Conservation (phyloP, 2,329 filamentous ascomycete genomes). For the Phyllosticta citrichinensis region DNA sequence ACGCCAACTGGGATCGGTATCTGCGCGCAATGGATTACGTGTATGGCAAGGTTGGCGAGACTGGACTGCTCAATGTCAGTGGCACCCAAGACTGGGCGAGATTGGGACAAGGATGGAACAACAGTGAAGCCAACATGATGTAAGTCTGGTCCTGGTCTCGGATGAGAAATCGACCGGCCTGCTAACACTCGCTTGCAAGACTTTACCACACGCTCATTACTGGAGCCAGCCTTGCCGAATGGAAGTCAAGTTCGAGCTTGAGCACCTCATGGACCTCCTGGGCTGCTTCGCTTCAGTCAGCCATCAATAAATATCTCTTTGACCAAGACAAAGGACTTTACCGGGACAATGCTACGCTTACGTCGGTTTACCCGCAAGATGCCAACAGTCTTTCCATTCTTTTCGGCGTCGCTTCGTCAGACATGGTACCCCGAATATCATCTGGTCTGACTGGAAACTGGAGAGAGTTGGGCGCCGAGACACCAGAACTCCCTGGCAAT, state of each 20-base stretch:
- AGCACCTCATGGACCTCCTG: constrained; percentile 14
- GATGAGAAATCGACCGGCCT: neutral
- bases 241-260: constrained; percentile 17
- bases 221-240: constrained; percentile 19
- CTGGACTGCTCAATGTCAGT: constrained; percentile 38
- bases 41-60: constrained; percentile 31
- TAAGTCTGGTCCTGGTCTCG: neutral
- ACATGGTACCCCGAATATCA: constrained; percentile 33
- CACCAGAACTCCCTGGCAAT: constrained; percentile 48
- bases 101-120: constrained; percentile 37
- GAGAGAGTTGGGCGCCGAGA: constrained; percentile 45
- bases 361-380: constrained; percentile 40
- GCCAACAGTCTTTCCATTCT: constrained; percentile 31
- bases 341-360: constrained; percentile 30
- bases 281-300: constrained; percentile 15
- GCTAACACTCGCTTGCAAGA: constrained; percentile 13
- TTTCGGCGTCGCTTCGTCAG: constrained; percentile 36
- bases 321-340: constrained; percentile 23
- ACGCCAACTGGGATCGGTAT: constrained; percentile 33
- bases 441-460: constrained; percentile 41
- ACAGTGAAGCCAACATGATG: constrained; percentile 43
- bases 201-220: constrained; percentile 34
- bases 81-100: constrained; percentile 34
- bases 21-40: constrained; percentile 36
- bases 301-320: constrained; percentile 20